A percentile compares a stretch with the other conserved stretches of the same genome.
Conservation (phyloP, 1,284 basidiomycete genomes). For the Rhodotorula sp. region DNA sequence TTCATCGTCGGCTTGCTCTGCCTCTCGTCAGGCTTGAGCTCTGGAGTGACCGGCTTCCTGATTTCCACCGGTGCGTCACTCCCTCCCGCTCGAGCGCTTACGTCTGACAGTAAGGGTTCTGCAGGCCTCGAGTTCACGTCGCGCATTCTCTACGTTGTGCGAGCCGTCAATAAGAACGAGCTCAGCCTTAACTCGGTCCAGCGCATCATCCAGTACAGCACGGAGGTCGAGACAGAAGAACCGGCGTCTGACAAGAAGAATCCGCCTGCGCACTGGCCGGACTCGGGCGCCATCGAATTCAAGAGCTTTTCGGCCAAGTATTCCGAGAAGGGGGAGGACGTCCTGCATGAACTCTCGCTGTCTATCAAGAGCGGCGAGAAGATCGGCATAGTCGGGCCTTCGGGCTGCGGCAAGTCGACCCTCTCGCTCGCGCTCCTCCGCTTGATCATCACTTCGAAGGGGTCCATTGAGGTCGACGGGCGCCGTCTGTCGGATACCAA, state of each 20-base stretch:
- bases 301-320: conserved; percentile 67
- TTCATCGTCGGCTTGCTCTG: conserved; percentile 48
- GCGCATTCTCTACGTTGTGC: conserved; percentile 38
- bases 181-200: conserved; percentile 57
- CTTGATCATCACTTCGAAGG: conserved; percentile 51
- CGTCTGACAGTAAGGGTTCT: neutral
- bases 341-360: conserved; percentile 66
- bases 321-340: conserved; percentile 65
- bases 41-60: conserved; percentile 42
- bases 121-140: conserved; percentile 34
- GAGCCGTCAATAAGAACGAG: conserved; percentile 38
- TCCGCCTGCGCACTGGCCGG: conserved; percentile 61
- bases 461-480: conserved; percentile 62
- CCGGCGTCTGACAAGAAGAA: conserved; percentile 60
- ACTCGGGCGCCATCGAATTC: conserved; percentile 47
- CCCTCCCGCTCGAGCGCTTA: too few species aligned
- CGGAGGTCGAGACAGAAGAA: conserved; percentile 55
- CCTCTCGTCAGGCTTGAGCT: conserved; percentile 35
- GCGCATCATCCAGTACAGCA: conserved; percentile 81
- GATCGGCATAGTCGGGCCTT: conserved; percentile 71
- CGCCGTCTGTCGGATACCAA: conserved; percentile 85
- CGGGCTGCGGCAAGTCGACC: conserved; percentile 69
- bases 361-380: conserved; percentile 66
- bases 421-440: conserved; percentile 70
- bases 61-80: conserved; percentile 22